Conservation (phyloP, 495 filamentous ascomycete genomes). For the Lasiosphaeria ovina region DNA sequence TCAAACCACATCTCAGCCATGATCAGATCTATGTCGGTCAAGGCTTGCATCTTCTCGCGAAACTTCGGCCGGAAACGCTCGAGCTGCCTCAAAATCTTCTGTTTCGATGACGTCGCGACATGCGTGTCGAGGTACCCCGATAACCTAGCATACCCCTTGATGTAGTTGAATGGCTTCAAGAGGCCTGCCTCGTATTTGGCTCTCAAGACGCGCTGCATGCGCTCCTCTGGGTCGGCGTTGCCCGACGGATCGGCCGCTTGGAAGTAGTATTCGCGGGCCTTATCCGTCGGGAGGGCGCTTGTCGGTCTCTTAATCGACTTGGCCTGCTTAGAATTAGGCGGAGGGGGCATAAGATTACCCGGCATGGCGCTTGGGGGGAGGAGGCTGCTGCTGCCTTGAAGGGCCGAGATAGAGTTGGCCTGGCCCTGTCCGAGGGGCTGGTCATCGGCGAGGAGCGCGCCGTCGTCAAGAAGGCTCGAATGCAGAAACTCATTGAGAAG, state of each 20-base stretch:
- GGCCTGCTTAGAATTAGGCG: conserved; percentile 50
- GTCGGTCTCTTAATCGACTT: conserved; percentile 58
- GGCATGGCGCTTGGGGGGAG: conserved; percentile 40
- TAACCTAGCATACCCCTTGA: conserved; percentile 88
- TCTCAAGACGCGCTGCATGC: conserved; percentile 90
- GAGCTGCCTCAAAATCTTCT: conserved; percentile 85
- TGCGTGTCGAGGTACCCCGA: conserved; percentile 88
- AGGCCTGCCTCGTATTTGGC: conserved; percentile 95
- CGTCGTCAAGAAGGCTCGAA: conserved; percentile 77
- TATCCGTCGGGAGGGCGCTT: conserved; percentile 66
- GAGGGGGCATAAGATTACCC: conserved; percentile 38
- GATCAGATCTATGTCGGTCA: conserved; percentile 90
- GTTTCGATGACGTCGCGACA: conserved; percentile 71
- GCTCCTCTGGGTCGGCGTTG: conserved; percentile 85
- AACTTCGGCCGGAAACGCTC: conserved; percentile 94
- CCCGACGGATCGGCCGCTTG: conserved; percentile 93
- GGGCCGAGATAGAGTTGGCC: conserved; percentile 32
- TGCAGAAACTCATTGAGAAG: conserved; percentile 93
- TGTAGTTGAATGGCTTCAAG: conserved; percentile 95
- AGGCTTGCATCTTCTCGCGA: conserved; percentile 83
- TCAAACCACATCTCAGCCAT: conserved; percentile 99
- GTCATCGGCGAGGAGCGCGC: conserved; percentile 54
- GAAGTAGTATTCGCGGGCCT: conserved; percentile 92
- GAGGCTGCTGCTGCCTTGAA: conserved; percentile 37
- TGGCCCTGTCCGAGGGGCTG: conserved; percentile 35